Evolutionary conservation across 768 basidiomycete species (phyloP).

Genomic region (Russula abietina): DNA sequence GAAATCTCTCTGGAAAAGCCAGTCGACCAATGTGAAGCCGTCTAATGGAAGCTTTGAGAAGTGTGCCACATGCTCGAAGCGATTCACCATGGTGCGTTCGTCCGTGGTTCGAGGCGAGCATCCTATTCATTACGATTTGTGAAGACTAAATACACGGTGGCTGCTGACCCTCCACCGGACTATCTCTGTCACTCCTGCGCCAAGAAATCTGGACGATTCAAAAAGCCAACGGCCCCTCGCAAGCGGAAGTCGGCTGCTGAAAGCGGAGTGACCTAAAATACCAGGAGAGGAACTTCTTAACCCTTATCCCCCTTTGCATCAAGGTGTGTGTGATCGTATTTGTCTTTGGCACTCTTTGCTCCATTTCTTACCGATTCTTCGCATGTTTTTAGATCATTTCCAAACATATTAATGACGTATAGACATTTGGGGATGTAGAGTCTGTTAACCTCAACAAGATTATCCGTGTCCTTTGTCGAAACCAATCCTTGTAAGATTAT

Average conservation of each 20-base stretch:
- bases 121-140: not conserved
- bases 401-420: slow-evolving; percentile 82
- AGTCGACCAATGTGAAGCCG: slow-evolving; percentile 43
- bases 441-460: slow-evolving; percentile 78
- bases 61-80: slow-evolving; percentile 76
- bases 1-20: slow-evolving; percentile 40
- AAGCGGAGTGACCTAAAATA: slow-evolving; percentile 58
- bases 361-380: not conserved
- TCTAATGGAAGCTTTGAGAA: slow-evolving; percentile 71
- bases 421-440: slow-evolving; percentile 84
- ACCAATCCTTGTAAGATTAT: slow-evolving; percentile 63
- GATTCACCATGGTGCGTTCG: slow-evolving; percentile 78
- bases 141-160: slow-evolving; percentile 83
- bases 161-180: slow-evolving; percentile 62
- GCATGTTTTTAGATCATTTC: slow-evolving; percentile 66
- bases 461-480: slow-evolving; percentile 74
- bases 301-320: slow-evolving; percentile 75
- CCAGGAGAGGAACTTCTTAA: slow-evolving; percentile 63
- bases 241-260: slow-evolving; percentile 62
- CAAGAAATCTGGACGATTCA: slow-evolving; percentile 79
- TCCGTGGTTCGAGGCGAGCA: not conserved
- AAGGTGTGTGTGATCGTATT: slow-evolving; percentile 41
- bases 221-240: slow-evolving; percentile 56
- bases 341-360: too few relatives aligned
- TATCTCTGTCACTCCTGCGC: slow-evolving; percentile 83